Percentiles rank a stretch among this genome's conserved stretches.
These are phyloP conservation scores for Hortaea sp. DNA, from an alignment of 2,329 filamentous ascomycete genomes.

Conservation along the genomic window DNA sequence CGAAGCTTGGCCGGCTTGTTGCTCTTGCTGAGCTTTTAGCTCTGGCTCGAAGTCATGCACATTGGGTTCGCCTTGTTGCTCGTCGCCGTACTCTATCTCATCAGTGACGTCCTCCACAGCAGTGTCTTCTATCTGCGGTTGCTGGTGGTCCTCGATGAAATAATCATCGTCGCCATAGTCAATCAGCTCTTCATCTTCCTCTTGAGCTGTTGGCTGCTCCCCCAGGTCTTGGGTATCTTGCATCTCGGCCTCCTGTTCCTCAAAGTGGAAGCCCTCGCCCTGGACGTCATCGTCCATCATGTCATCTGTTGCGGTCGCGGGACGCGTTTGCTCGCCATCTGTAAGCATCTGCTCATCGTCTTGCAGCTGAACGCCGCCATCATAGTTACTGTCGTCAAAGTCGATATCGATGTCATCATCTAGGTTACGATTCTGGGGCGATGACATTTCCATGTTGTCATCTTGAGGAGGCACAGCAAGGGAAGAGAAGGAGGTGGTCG, in stretches of 20 bases:
- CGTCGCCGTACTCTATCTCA: slow-evolving; percentile 1
- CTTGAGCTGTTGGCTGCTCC: slow-evolving; percentile 5
- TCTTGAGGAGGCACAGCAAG: slow-evolving; percentile 22
- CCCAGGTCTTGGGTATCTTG: slow-evolving; percentile 16
- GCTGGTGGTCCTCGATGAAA: not conserved
- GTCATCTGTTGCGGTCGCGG: slow-evolving; percentile 24
- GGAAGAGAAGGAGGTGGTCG: slow-evolving; percentile 15
- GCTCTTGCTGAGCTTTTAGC: not conserved
- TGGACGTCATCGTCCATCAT: slow-evolving; percentile 23
- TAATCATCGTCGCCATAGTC: slow-evolving; percentile 25
- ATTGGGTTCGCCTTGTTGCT: not conserved
- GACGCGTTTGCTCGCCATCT: slow-evolving; percentile 38
- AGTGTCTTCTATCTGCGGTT: slow-evolving; percentile 1
- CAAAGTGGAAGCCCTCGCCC: slow-evolving; percentile 16
- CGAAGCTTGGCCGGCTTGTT: not conserved
- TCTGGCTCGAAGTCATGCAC: not conserved
- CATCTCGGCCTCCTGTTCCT: slow-evolving; percentile 22
- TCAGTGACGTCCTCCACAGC: slow-evolving; percentile 4
- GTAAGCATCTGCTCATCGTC: slow-evolving; percentile 46
- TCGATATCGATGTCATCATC: slow-evolving; percentile 51
- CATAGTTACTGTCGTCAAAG: slow-evolving; percentile 39
- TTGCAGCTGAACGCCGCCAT: slow-evolving; percentile 3
- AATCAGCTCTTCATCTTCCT: slow-evolving; percentile 27
- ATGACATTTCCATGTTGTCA: slow-evolving; percentile 49
- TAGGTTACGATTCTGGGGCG: slow-evolving; percentile 31